Conservation (phyloP, 148 eudicot species). For the Vaccinium darrowii region DNA sequence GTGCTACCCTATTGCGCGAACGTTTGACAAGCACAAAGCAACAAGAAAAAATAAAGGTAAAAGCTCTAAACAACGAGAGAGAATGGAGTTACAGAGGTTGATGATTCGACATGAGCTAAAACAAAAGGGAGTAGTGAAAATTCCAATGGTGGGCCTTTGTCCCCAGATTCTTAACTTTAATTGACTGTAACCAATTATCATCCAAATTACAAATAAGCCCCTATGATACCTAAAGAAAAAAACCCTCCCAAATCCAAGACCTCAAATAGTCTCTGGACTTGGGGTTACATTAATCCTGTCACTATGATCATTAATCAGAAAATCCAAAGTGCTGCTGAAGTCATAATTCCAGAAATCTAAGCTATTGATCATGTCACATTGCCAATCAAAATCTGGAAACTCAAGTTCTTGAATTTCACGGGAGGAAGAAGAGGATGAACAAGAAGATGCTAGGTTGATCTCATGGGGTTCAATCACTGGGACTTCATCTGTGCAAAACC, state of each 20-base stretch:
- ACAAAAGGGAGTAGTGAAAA: background rate
- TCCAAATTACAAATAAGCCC: slow-evolving; percentile 9
- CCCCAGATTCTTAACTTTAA: background rate
- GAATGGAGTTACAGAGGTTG: too few species aligned
- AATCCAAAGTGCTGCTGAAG: slow-evolving; percentile 26
- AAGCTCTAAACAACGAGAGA: too few species aligned
- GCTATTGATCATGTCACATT: slow-evolving; percentile 15
- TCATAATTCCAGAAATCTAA: slow-evolving; percentile 42
- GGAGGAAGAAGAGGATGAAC: slow-evolving; percentile 10
- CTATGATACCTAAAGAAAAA: background rate
- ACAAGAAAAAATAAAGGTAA: too few species aligned
- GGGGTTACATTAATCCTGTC: background rate
- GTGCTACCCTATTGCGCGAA: too few species aligned
- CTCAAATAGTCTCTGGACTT: slow-evolving; percentile 10
- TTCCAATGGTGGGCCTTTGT: background rate
- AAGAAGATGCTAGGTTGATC: slow-evolving; percentile 22
- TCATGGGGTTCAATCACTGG: slow-evolving; percentile 55
- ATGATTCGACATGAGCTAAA: too few species aligned
- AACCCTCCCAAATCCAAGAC: background rate
- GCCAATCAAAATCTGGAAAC: slow-evolving; percentile 35
- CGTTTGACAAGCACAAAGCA: too few species aligned
- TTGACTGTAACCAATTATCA: background rate
- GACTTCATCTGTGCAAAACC: slow-evolving; percentile 52
- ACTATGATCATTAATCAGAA: slow-evolving; percentile 16
- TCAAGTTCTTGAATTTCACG: slow-evolving; percentile 23